phyloP scores from a whole-genome alignment of 2,329 filamentous ascomycete genomes.

The Allantophomopsis cytisporea region DNA sequence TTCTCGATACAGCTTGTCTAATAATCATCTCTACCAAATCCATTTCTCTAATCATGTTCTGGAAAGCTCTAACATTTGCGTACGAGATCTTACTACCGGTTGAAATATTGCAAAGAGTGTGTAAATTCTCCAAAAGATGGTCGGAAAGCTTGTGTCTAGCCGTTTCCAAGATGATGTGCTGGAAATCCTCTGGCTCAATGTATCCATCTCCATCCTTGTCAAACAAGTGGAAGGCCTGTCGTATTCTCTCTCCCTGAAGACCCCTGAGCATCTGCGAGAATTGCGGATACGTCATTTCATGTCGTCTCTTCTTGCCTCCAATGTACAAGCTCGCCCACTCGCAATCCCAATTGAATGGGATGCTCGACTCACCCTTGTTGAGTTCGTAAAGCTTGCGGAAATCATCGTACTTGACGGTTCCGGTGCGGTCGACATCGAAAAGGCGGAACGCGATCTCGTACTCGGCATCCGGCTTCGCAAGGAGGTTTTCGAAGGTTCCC shows the following conservation, averaged over 20 bases:
- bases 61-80: constrained; percentile 92
- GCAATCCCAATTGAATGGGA: constrained; percentile 94
- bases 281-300: constrained; percentile 87
- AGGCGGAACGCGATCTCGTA: constrained; percentile 98
- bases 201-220: constrained; percentile 89
- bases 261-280: constrained; percentile 97
- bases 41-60: constrained; percentile 97
- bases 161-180: constrained; percentile 90
- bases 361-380: constrained; percentile 72
- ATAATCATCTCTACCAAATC: constrained; percentile 92
- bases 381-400: constrained; percentile 76
- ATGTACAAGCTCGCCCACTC: constrained; percentile 95
- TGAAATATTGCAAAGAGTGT: constrained; percentile 90
- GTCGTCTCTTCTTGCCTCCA: constrained; percentile 74
- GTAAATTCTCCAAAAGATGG: constrained; percentile 81
- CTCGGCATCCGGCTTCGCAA: constrained; percentile 89
- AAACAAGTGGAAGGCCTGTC: constrained; percentile 86
- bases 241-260: constrained; percentile 86
- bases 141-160: constrained; percentile 94
- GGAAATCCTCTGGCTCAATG: constrained; percentile 91
- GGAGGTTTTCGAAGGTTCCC: constrained; percentile 85
- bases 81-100: constrained; percentile 90
- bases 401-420: constrained; percentile 78
- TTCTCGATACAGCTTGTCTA: constrained; percentile 72
- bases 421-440: constrained; percentile 77